Conservation (phyloP, 352 stramenopile genomes). For the Phytophthora brassicae region DNA sequence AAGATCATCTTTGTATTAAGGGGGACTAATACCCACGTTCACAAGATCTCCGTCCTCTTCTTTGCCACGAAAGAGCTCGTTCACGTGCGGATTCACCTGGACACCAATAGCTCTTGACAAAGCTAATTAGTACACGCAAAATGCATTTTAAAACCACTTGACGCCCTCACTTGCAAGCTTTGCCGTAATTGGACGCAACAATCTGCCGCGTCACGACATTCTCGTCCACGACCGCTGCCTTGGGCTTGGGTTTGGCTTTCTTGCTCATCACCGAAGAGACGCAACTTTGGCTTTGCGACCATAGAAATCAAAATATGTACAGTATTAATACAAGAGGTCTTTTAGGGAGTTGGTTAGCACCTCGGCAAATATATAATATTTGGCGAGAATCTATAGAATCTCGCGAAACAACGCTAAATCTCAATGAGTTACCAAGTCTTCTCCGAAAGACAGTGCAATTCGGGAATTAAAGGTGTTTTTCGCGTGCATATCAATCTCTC, state of each 20-base stretch:
- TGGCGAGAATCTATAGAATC: too few relatives aligned
- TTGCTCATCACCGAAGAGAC: slow-evolving; percentile 12
- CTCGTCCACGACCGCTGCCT: slow-evolving; percentile 59
- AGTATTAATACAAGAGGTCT: too few relatives aligned
- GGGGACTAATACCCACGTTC: slow-evolving; percentile 44
- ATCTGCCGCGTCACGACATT: slow-evolving; percentile 67
- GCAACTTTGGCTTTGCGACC: not conserved
- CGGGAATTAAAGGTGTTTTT: too few relatives aligned
- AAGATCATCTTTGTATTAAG: not conserved
- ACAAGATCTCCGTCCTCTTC: slow-evolving; percentile 74
- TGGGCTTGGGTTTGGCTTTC: slow-evolving; percentile 39
- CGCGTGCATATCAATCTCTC: too few relatives aligned
- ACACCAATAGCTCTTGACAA: slow-evolving; percentile 69
- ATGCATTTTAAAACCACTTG: not conserved
- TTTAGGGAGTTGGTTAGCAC: too few relatives aligned
- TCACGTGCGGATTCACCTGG: slow-evolving; percentile 61
- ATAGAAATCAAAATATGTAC: too few relatives aligned
- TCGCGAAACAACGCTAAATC: too few relatives aligned
- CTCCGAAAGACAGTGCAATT: too few relatives aligned
- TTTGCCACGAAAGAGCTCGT: slow-evolving; percentile 65
- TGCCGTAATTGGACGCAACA: slow-evolving; percentile 66
- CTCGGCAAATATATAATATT: too few relatives aligned
- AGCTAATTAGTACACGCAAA: not conserved
- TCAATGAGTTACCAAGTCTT: too few relatives aligned
- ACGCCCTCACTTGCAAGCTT: slow-evolving; percentile 65